Percentiles rank a stretch among this genome's conserved stretches.
Conservation (phyloP, 208 protist species). For the Acanthamoeba triangularis region DNA sequence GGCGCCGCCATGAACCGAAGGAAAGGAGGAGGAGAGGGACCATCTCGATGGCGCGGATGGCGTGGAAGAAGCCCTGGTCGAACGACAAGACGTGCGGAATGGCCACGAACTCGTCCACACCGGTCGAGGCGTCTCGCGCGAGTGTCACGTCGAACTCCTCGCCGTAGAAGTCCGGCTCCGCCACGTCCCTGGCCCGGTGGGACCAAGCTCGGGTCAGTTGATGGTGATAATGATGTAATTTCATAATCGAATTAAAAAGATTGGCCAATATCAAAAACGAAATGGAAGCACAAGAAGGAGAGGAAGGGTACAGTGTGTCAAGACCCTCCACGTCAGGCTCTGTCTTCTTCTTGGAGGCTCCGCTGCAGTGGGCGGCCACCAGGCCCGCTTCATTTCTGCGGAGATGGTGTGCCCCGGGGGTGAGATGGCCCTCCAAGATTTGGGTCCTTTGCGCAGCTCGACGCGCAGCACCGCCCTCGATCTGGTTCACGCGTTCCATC, state of each 20-base stretch:
- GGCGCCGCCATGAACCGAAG: not conserved
- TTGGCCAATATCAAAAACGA: not conserved
- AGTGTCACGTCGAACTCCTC: constrained; percentile 81
- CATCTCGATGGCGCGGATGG: constrained; percentile 79
- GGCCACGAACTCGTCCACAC: constrained; percentile 67
- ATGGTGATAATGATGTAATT: not conserved
- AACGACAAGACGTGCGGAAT: constrained; percentile 81
- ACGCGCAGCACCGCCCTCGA: not conserved
- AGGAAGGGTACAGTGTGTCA: not conserved
- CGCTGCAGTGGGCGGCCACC: not conserved
- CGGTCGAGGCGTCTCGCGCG: constrained; percentile 34
- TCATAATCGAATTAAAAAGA: too few relatives aligned
- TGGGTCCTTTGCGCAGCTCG: not conserved
- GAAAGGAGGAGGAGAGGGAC: not conserved
- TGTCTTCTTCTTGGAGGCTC: not conserved
- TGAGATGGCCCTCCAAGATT: not conserved
- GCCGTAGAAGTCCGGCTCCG: constrained; percentile 25
- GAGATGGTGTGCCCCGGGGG: not conserved
- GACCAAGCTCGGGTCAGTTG: too few relatives aligned
- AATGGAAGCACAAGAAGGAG: not conserved
- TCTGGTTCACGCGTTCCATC: too few relatives aligned
- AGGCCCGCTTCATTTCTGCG: not conserved
- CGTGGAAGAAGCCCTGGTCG: constrained; percentile 85
- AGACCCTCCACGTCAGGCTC: not conserved
- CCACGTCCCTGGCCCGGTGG: not conserved